Base-by-base conservation (phyloP, 148 eudicot genomes). In the Fagopyrum esculentum region DNA sequence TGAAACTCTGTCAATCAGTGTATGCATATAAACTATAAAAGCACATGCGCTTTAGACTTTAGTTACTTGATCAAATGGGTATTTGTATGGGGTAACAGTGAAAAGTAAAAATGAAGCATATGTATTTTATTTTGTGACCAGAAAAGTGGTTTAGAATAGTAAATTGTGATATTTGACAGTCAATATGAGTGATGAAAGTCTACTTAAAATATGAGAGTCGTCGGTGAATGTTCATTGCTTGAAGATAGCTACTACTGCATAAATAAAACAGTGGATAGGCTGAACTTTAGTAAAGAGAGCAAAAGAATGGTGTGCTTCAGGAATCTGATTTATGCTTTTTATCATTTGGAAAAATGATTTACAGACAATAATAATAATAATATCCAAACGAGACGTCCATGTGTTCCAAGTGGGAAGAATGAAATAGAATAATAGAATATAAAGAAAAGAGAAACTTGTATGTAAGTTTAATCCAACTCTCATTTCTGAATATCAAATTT, bases 251-350 rank as follows among this genome's bases (percentile, higher is more conserved):
- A 61, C 68, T 26, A 61, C 43, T 61, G 46, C 8, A 66, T 1
- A 66, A 66, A 66, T 66, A 66, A 45, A 66, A 4, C 5, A 40
- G 45, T 66, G 30, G 46, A 4, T 22, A 66, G 17, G 71, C 4
- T 40, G n/a, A 45, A 40, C 71, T 66, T 66, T 66, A 66, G 3
- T 66, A 66, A 66, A 66, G 46, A 59, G 11, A 40, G 15, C 15
- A 66, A 66, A 35, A 61, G 11, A 8, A 54, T 51, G 64, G 26
- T 59, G 64, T 22, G 64, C 35, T 61, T 26, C 5, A 6, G 9
- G 71, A 66, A 66, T 66, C 71, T 66, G 71, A 35, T 66, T 66
- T 66, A 40, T 40, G 71, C 71, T 66, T 66, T 66, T 35, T 66
- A 66, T 66, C 71, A 66, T 9, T 66, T 40, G 45, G 71, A 35